Evolutionary conservation across 352 stramenopile genomes (phyloP).

Genomic region (Blastocystis sp.): DNA sequence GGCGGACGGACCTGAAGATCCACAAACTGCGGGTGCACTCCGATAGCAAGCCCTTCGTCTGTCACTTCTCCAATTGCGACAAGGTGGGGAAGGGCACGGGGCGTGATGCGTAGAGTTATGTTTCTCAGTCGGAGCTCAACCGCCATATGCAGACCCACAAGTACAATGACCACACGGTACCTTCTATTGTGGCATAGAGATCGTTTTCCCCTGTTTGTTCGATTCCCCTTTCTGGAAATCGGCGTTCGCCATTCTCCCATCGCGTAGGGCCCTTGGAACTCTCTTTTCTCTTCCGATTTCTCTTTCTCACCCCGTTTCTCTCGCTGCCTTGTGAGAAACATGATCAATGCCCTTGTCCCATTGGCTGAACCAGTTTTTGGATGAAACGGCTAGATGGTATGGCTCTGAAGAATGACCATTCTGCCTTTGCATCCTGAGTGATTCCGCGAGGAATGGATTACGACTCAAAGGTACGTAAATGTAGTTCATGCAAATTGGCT

Average conservation of each 20-base stretch:
- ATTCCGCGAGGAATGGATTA: constrained; percentile 41
- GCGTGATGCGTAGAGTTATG: constrained; percentile 36
- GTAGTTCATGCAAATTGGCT: constrained; percentile 58
- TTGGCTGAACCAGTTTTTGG: not conserved
- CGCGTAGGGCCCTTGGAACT: no score
- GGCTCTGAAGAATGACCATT: not conserved
- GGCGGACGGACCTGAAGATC: constrained; percentile 62
- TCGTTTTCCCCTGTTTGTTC: constrained; percentile 1
- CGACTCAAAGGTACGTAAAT: constrained; percentile 24
- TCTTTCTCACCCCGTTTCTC: no score
- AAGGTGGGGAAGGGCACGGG: not conserved
- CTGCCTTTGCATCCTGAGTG: not conserved
- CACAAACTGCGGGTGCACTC: constrained; percentile 67
- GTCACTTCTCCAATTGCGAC: constrained; percentile 48
- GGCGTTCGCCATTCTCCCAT: no score
- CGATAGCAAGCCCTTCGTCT: constrained; percentile 53
- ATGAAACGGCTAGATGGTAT: not conserved
- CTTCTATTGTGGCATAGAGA: not conserved
- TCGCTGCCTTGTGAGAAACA: not conserved
- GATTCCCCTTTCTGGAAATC: not conserved
- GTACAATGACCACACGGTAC: constrained; percentile 4
- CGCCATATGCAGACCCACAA: constrained; percentile 64
- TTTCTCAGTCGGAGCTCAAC: constrained; percentile 56
- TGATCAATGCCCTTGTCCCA: not conserved
- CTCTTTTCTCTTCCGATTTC: no score